Evolutionary conservation across 1,284 basidiomycete genomes (phyloP).

Genomic region (Peniophora sp.): DNA sequence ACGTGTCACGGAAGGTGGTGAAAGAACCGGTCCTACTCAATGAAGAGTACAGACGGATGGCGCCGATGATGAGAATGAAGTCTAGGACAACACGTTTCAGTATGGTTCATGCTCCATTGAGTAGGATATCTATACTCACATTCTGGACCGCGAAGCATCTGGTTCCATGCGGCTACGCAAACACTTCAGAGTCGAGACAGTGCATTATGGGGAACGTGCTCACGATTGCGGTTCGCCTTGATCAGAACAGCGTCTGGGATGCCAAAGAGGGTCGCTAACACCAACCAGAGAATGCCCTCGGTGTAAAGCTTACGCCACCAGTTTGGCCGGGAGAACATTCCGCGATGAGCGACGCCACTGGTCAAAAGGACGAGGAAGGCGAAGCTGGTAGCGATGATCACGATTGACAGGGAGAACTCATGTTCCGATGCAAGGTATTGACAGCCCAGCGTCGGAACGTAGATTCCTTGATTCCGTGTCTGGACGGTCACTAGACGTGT

Average conservation of each 20-base stretch:
- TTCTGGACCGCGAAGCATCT: not conserved
- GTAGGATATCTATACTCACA: not conserved
- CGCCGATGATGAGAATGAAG: constrained; percentile 1
- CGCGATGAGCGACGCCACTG: not conserved
- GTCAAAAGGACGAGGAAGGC: not conserved
- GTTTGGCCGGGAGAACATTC: not conserved
- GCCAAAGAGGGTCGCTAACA: not conserved
- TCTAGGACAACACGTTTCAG: not conserved
- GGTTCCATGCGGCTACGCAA: constrained; percentile 1
- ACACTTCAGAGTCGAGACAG: not conserved
- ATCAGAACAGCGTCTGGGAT: constrained; percentile 1
- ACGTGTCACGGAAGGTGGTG: not conserved
- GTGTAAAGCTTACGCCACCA: not conserved
- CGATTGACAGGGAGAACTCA: not conserved
- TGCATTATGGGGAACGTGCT: not conserved
- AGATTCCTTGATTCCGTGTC: not conserved
- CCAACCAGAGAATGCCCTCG: constrained; percentile 1
- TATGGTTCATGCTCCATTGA: not conserved
- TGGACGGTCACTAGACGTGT: not conserved
- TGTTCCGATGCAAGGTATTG: not conserved
- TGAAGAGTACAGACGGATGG: not conserved
- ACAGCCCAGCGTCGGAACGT: not conserved
- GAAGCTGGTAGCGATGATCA: not conserved
- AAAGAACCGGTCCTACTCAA: not conserved
- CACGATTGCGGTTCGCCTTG: constrained; percentile 1